Evolutionary conservation across 805 yeast genomes (phyloP), one percentile per base, ranked within the genome.

Genomic region (Kregervanrija pseudodelftensis): DNA sequence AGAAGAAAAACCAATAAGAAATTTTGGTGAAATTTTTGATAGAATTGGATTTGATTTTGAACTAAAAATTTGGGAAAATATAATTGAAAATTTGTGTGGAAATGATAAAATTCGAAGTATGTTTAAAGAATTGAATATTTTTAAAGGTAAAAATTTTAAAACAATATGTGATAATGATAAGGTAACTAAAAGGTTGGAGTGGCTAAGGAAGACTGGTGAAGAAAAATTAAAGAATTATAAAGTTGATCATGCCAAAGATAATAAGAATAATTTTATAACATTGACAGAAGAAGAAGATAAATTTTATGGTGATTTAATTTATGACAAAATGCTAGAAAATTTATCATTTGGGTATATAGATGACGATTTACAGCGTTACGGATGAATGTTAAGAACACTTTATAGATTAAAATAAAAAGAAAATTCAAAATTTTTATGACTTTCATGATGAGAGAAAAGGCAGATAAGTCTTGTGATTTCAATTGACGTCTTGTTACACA

Each of bases 1-100:
- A 43, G 38, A 51, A 2, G 43, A 45, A 1, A 36, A 48, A 8
- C 48, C 47, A 14, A 54, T 57, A 31, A 49, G 64, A 33, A 56
- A 60, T 42, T 46, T 61, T 16, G 65, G 65, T 11, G 52, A 52
- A 15, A 46, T 53, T n/a, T 49, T 49, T 35, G 17, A 34, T 8
- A 17, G 45, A 30, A 33, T 52, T 17, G 56, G 54, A 2, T 53
- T 39, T 42, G 63, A 59, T 43, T 35, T 61, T 14, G 65, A 61
- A 40, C 41, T 48, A 13, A 36, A 46, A 48, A 52, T 60, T 11
- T 61, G 63, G 59, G 42, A 55, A 37, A 48, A 49, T 3, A 43
- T 47, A 17, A 31, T 48, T 8, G 45, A 53, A 8, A 44, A 51
- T 13, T 41, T 64, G 3, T 63, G 67, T 48, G 49, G 39, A 11